These are phyloP conservation scores for Litsea cubeba DNA, from an alignment of 164 flowering plant species.

Conservation along the genomic window DNA sequence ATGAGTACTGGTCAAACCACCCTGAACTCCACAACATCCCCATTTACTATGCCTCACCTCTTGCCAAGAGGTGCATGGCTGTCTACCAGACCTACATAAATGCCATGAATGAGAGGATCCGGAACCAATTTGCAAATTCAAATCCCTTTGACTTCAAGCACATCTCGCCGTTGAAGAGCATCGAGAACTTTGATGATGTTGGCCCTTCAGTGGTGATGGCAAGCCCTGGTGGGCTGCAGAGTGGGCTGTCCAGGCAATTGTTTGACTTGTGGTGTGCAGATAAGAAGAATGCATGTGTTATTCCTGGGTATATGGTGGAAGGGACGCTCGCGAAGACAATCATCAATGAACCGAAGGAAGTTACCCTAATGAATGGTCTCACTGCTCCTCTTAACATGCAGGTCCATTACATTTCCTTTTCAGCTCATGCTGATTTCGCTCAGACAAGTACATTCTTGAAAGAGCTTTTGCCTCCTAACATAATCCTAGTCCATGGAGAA, in stretches of 20 bases:
- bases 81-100: too few relatives aligned
- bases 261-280: conserved; percentile 96
- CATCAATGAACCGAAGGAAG: conserved; percentile 88
- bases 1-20: too few relatives aligned
- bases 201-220: conserved; percentile 99
- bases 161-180: conserved; percentile 72
- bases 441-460: conserved; percentile 89
- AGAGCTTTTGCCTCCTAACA: too few relatives aligned
- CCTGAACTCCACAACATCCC: too few relatives aligned
- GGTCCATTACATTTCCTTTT: conserved; percentile 93
- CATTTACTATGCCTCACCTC: too few relatives aligned
- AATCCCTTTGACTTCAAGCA: conserved; percentile 92
- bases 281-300: conserved; percentile 84
- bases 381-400: conserved; percentile 87
- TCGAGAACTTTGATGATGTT: conserved; percentile 76
- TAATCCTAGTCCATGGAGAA: too few relatives aligned
- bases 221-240: conserved; percentile 86
- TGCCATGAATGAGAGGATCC: too few relatives aligned
- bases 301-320: conserved; percentile 93
- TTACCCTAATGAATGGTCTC: conserved; percentile 88
- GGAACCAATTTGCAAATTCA: conserved; percentile 65
- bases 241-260: conserved; percentile 87
- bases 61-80: too few relatives aligned
- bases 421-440: conserved; percentile 93
- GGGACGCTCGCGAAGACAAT: conserved; percentile 92